Percentiles rank a stretch among this genome's conserved stretches.
Evolutionary conservation across 2,329 filamentous ascomycete genomes (phyloP).

Genomic region (Fusarium luffae): DNA sequence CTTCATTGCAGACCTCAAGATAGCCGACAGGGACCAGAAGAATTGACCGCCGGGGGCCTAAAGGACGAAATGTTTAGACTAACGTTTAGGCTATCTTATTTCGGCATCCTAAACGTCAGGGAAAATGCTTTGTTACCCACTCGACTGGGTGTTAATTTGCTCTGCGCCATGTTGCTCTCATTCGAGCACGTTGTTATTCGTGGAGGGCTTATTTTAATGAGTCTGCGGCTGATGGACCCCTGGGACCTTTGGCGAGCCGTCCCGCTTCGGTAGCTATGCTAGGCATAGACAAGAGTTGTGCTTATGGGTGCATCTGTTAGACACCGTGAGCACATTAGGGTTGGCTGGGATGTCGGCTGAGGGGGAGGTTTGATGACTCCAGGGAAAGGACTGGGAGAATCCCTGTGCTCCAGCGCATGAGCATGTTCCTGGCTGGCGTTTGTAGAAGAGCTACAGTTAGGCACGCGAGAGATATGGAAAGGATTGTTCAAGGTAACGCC

Average conservation of each 20-base stretch:
- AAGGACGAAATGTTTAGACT: not conserved
- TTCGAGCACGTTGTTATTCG: conserved; percentile 13
- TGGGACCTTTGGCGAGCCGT: not conserved
- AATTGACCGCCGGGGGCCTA: not conserved
- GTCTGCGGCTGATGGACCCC: not conserved
- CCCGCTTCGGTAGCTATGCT: not conserved
- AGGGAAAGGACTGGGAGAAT: not conserved
- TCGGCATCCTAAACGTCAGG: not conserved
- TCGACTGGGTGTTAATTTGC: not conserved
- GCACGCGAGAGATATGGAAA: no score
- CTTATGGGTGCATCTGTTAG: not conserved
- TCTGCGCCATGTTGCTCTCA: not conserved
- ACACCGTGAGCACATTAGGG: not conserved
- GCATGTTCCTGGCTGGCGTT: not conserved
- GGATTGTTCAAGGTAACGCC: no score
- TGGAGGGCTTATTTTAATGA: not conserved
- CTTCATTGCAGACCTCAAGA: no score
- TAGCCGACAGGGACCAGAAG: not conserved
- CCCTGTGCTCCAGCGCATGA: not conserved
- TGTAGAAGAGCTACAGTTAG: not conserved
- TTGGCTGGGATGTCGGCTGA: not conserved
- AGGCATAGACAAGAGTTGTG: not conserved
- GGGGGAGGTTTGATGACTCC: no score
- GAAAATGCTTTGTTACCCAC: not conserved
- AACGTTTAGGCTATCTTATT: not conserved